Evolutionary conservation across 202 grass and related monocot species (phyloP), one percentile per base, ranked within the genome.

Genomic region (Bolboschoenoplectus hybrid): DNA sequence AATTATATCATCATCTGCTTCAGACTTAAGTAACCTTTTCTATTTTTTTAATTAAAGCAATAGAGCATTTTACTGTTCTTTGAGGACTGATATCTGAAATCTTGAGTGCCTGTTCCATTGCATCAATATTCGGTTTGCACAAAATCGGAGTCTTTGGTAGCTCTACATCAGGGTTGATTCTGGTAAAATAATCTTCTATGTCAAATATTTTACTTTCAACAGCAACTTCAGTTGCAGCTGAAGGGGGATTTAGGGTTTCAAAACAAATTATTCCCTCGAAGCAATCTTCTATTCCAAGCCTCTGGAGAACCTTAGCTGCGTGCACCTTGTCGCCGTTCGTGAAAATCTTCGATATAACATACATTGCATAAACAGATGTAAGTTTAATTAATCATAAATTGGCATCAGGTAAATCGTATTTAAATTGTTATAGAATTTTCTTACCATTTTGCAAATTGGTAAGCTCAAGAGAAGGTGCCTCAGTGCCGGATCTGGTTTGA

Each of bases 221-320:
- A 46, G 83, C 67, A 53, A 46, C 1, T 38, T 67, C 80, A 34
- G n/a, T 46, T 68, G 92, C 77, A 39, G 50, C 88, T 75, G 88
- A 92, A 44, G 88, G 87, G 11, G 90, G 71, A 87, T 99, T 99
- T 57, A 99, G 97, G 70, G 97, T 99, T 86, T 99, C 97, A 79
- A 99, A 99, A 93, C 97, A 99, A 87, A 99, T 99, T 83, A 99
- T 90, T 63, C 93, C 93, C 66, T 99, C 92, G 81, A 99, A 98
- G 87, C 93, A 98, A 80, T 96, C 90, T 87, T 96, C 97, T 87
- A 98, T 88, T 16, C 93, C 97, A 57, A 97, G 90, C 86, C 87
- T 94, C 88, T 91, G 13, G 16, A 99, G 90, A 41, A 90, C 90
- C 81, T 81, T 85, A 75, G 87, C 89, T 10, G 93, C 89, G 68